Evolutionary conservation across 2,329 filamentous ascomycete genomes (phyloP), one percentile per base, ranked within the genome.

Genomic region (Aspergillus fijiensis): DNA sequence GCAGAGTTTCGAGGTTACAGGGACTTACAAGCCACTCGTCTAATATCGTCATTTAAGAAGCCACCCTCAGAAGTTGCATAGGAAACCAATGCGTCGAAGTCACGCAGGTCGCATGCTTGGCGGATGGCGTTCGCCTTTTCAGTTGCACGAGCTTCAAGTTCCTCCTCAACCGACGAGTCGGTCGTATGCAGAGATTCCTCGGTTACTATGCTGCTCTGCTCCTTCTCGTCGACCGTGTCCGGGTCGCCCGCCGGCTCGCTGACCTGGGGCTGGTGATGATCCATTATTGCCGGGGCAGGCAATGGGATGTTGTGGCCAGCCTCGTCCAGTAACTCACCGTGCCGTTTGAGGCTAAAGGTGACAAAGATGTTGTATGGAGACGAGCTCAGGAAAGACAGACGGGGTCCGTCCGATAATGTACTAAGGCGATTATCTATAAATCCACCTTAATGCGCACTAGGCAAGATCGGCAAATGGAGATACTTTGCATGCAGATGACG

Each of bases 1-100:
- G 50, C 53, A 11, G 29, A 51, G 27, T 23, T 54, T 51, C 47
- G 29, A 23, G 51, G 39, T 35, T 35, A 16, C 42, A 29, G 16
- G 6, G 35, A 85, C 90, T 77, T 85, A 96, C 94, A 97, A 67
- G 91, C 92, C 74, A 81, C 79, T 70, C 85, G 84, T 66, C 93
- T 88, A 63, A 95, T 75, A 29, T 81, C 77, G 72, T 92, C 89
- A 21, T 81, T 82, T 58, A 91, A 71, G 63, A 92, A 82, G 19
- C 89, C 89, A n/a, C 87, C 89, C 56, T 80, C 77, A 1, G 86
- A 85, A 55, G 84, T 82, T 45, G 89, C 88, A 61, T 89, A 78
- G 12, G 70, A 69, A 61, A 84, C 80, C 58, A 92, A 80, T 49
- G 77, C 76, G 39, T 81, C 75, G 39, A 89, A 74, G 70, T 91